A percentile compares a stretch with the other conserved stretches of the same genome.
phyloP scores from a whole-genome alignment of 371 early-diverging fungal genomes.

The Lichtheimia ornata region DNA sequence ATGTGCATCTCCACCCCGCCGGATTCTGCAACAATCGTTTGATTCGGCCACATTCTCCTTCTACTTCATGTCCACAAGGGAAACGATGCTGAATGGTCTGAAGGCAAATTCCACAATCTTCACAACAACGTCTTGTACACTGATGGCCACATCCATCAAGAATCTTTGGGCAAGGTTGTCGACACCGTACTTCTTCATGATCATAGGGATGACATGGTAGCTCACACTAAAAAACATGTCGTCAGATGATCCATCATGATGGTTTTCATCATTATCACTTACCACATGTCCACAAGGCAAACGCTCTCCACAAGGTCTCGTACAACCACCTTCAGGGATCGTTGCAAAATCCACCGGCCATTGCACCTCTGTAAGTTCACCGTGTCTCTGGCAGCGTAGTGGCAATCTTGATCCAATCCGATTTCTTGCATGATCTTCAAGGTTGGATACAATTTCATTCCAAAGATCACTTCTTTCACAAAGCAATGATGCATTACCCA shows the following conservation, averaged over 20 bases:
- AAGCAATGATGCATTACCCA: slow-evolving; percentile 66
- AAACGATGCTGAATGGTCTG: slow-evolving; percentile 15
- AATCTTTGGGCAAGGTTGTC: slow-evolving; percentile 35
- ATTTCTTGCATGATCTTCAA: slow-evolving; percentile 24
- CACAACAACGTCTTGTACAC: slow-evolving; percentile 44
- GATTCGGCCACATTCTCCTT: slow-evolving; percentile 26
- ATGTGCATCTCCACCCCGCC: slow-evolving; percentile 6
- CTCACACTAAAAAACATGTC: slow-evolving; percentile 21
- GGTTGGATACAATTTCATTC: slow-evolving; percentile 51
- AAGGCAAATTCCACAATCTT: slow-evolving; percentile 48
- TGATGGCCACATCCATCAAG: slow-evolving; percentile 34
- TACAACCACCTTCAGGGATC: slow-evolving; percentile 55
- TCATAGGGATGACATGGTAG: slow-evolving; percentile 55
- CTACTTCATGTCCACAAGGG: slow-evolving; percentile 38
- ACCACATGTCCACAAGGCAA: slow-evolving; percentile 55
- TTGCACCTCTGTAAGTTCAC: slow-evolving; percentile 36
- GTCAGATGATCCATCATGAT: slow-evolving; percentile 8
- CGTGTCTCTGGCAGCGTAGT: slow-evolving; percentile 47
- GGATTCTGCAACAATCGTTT: slow-evolving; percentile 14
- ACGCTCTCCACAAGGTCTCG: slow-evolving; percentile 34
- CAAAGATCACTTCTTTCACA: slow-evolving; percentile 59
- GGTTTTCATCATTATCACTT: slow-evolving; percentile 8
- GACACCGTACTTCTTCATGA: slow-evolving; percentile 42
- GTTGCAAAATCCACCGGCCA: slow-evolving; percentile 56
- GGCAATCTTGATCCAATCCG: slow-evolving; percentile 47